Evolutionary conservation across 1,284 basidiomycete species (phyloP).

Genomic region (Microbotryum scabiosae): DNA sequence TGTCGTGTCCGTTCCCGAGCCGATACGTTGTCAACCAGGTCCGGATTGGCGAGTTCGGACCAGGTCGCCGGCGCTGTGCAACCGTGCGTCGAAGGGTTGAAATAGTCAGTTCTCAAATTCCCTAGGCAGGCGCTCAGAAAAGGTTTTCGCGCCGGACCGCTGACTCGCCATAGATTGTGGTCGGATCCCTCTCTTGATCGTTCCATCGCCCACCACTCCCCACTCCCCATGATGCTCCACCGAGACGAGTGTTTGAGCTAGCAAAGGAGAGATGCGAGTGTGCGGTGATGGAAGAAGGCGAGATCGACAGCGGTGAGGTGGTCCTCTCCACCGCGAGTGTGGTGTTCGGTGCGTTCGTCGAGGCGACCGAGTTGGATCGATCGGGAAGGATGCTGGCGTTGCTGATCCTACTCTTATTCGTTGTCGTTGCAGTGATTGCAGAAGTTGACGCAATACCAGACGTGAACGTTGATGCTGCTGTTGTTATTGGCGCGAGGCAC

Average conservation of each 20-base stretch:
- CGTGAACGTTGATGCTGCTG: no score
- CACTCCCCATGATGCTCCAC: background rate
- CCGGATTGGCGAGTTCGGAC: conserved; percentile 91
- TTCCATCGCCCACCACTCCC: background rate
- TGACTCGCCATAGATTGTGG: conserved; percentile 19
- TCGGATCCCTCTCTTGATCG: conserved; percentile 12
- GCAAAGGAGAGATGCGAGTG: background rate
- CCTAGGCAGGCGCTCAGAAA: no score
- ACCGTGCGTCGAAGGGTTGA: background rate
- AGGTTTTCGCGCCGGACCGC: background rate
- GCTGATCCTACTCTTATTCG: no score
- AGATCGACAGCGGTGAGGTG: conserved; percentile 13
- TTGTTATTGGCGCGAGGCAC: no score
- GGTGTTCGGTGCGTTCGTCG: no score
- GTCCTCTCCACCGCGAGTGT: background rate
- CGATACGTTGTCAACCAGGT: conserved; percentile 85
- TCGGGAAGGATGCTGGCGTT: no score
- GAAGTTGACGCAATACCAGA: no score
- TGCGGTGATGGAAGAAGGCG: conserved; percentile 2
- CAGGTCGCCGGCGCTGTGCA: conserved; percentile 60
- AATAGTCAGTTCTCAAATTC: no score
- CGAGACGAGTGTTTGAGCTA: background rate
- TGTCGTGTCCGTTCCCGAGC: conserved; percentile 88
- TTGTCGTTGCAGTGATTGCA: no score
- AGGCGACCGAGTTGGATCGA: no score